These are phyloP conservation scores for Cinchona pubescens DNA, from an alignment of 257 asterid species.

Conservation along the genomic window DNA sequence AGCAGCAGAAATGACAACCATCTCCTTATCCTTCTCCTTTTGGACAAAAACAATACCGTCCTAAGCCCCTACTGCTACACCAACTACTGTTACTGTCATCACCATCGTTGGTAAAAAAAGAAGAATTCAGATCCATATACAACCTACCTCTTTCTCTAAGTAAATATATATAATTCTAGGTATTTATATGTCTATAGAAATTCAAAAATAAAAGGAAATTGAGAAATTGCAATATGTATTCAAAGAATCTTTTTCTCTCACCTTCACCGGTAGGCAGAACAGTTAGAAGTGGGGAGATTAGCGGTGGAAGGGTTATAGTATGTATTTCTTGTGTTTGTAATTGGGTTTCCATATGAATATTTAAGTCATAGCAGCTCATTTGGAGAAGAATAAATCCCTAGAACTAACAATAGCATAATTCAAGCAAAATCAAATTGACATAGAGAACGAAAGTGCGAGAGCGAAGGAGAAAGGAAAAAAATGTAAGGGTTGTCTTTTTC, in stretches of 20 bases:
- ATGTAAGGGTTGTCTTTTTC: too few relatives aligned
- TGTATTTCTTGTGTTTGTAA: too few relatives aligned
- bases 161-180: background rate
- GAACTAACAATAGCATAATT: too few relatives aligned
- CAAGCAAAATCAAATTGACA: too few relatives aligned
- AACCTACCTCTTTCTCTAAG: slow-evolving; percentile 8
- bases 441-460: too few relatives aligned
- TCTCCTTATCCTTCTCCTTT: slow-evolving; percentile 27
- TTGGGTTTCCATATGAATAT: too few relatives aligned
- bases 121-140: slow-evolving; percentile 20
- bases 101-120: background rate
- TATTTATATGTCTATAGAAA: background rate
- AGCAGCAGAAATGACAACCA: slow-evolving; percentile 27
- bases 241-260: slow-evolving; percentile 22
- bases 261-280: slow-evolving; percentile 19
- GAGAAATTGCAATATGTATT: background rate
- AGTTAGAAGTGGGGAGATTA: slow-evolving; percentile 6
- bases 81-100: too few relatives aligned
- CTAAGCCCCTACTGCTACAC: slow-evolving; percentile 7
- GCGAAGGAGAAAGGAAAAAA: too few relatives aligned
- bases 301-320: background rate
- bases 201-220: background rate
- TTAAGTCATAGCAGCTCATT: background rate
- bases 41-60: slow-evolving; percentile 30
- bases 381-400: background rate